These are phyloP conservation scores for Hansfordia pulvinata DNA, from an alignment of 2,329 filamentous ascomycete genomes.

Conservation along the genomic window DNA sequence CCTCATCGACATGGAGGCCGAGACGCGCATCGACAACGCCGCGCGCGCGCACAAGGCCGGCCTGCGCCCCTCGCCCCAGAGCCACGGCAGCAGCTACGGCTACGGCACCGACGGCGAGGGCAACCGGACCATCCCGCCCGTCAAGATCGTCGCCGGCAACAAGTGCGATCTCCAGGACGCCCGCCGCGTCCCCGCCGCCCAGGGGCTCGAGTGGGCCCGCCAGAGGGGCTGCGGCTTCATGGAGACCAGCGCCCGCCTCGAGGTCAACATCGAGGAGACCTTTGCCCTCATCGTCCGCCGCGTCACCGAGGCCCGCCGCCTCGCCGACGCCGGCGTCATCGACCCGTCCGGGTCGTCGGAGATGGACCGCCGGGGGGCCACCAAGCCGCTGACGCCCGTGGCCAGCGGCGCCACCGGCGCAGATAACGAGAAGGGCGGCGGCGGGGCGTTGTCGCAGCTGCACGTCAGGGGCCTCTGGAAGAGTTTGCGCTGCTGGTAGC, in stretches of 20 bases:
- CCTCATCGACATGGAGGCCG: slow-evolving; percentile 71
- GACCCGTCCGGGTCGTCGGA: slow-evolving; percentile 24
- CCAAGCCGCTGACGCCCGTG: slow-evolving; percentile 42
- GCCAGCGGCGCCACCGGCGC: slow-evolving; percentile 16
- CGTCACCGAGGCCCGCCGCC: slow-evolving; percentile 41
- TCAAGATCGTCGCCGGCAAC: slow-evolving; percentile 78
- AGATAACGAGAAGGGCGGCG: slow-evolving; percentile 25
- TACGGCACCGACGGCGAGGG: slow-evolving; percentile 19
- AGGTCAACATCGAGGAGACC: slow-evolving; percentile 83
- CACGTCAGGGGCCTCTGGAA: slow-evolving; percentile 38
- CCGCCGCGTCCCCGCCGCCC: slow-evolving; percentile 53
- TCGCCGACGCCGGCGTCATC: slow-evolving; percentile 33
- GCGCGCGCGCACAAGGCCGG: slow-evolving; percentile 32
- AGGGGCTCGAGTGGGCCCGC: slow-evolving; percentile 67
- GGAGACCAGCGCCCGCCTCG: slow-evolving; percentile 74
- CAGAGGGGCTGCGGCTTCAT: slow-evolving; percentile 67
- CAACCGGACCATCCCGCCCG: slow-evolving; percentile 46
- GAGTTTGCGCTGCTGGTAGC: slow-evolving; percentile 41
- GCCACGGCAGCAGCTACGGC: slow-evolving; percentile 9
- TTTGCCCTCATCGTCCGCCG: slow-evolving; percentile 58
- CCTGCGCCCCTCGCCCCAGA: slow-evolving; percentile 17
- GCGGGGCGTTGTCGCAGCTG: slow-evolving; percentile 27
- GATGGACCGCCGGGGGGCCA: slow-evolving; percentile 38
- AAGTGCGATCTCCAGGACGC: slow-evolving; percentile 69
- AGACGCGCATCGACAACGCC: slow-evolving; percentile 52